Evolutionary conservation across 2,329 filamentous ascomycete genomes (phyloP).

Genomic region (Aspergillus terreus): DNA sequence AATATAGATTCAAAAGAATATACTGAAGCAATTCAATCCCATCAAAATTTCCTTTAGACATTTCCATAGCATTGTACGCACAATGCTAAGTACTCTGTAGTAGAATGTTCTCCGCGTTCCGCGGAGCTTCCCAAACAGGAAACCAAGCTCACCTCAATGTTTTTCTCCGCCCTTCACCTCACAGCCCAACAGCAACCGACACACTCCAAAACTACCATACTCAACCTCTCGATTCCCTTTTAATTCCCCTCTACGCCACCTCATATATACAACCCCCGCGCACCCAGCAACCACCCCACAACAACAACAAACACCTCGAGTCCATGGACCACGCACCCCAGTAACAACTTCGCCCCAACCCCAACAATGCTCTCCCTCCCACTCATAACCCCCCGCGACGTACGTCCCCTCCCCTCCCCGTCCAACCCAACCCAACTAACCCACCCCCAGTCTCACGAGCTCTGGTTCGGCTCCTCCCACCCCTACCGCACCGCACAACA

Average conservation of each 20-base stretch:
- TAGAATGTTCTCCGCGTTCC: neutral
- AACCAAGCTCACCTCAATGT: neutral
- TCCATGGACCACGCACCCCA: neutral
- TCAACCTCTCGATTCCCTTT: no score
- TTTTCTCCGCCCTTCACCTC: no score
- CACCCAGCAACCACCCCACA: no score
- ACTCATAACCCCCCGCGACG: slow-evolving; percentile 66
- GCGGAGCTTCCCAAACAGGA: slow-evolving; percentile 1
- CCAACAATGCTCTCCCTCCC: slow-evolving; percentile 58
- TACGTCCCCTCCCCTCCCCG: slow-evolving; percentile 39
- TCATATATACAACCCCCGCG: no score
- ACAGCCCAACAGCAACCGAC: no score
- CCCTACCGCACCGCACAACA: slow-evolving; percentile 37
- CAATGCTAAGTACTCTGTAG: no score
- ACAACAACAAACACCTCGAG: neutral
- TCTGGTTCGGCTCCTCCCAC: slow-evolving; percentile 69
- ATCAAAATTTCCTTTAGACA: no score
- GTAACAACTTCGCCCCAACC: neutral
- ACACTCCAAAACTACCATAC: no score
- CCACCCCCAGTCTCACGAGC: slow-evolving; percentile 58
- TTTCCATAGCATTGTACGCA: no score
- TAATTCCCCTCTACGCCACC: no score
- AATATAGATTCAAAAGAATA: no score
- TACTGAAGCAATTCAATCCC: no score
- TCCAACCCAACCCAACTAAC: slow-evolving; percentile 11